Evolutionary conservation across 192 early-diverging fungal genomes (phyloP), one percentile per base, ranked within the genome.

Genomic region (Gonapodya prolifera): DNA sequence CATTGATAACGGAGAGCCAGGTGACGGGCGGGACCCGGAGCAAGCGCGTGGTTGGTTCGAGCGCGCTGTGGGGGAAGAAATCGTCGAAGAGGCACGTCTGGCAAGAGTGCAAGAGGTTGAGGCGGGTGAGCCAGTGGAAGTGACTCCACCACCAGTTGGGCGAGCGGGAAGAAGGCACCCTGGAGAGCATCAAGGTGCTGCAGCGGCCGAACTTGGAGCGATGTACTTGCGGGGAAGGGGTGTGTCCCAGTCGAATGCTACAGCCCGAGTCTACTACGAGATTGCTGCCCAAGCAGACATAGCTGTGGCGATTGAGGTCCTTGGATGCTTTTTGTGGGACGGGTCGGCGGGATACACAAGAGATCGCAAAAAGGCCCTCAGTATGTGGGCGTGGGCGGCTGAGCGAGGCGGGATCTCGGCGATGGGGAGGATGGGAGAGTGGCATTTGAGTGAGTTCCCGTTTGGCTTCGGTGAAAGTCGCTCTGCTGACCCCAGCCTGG

Each of bases 201-300:
- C 95, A 0, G 92, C 94, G 8, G 91, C 92, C 1, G 89, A 91
- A 81, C 77, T 95, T 29, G 97, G 96, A 0, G 79, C 85, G 32
- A 97, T 99, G 96, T 90, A 92, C 78, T 89, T 89, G 90, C 89
- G 97, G 34, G 97, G 96, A 32, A 96, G 98, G 79, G 95, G 94
- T 32, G 90, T 90, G 34, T 33, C 80, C 0, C 80, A 79, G 30
- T 83, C 93, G 80, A 84, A 88, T 1, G 74, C 74, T 1, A 86
- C 82, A 29, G 97, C 97, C 1, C 75, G 88, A 1, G 61, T 83
- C 35, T 99, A 94, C 93, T 95, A 97, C 81, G 85, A 83, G 34
- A 80, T 85, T 1, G 96, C 93, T 8, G 87, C 88, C 0, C 77
- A 81, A 74, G 78, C 33, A 33, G 33, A 33, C 32, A 35, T 35